Percentiles rank a stretch among this genome's conserved stretches.
phyloP scores from a whole-genome alignment of 495 filamentous ascomycete genomes.

The Penicillium steckii region DNA sequence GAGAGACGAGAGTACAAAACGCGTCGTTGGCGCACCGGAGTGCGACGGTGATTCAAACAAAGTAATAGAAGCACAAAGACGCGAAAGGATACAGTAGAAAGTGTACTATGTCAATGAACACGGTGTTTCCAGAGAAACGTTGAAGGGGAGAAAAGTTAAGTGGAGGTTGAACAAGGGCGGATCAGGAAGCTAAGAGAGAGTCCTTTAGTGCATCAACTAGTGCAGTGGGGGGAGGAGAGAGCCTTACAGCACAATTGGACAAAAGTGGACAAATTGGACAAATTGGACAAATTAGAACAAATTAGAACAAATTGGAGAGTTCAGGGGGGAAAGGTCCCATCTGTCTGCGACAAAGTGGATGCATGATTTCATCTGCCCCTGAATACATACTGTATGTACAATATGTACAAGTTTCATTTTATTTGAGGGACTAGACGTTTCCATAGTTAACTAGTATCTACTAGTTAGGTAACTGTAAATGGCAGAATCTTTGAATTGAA shows the following conservation, averaged over 20 bases:
- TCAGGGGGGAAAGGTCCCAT: not conserved
- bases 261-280: not conserved
- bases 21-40: conserved; percentile 15
- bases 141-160: conserved; percentile 11
- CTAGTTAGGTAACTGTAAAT: too few species aligned
- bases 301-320: not conserved
- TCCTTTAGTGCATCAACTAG: conserved; percentile 26
- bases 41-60: conserved; percentile 4
- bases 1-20: conserved; percentile 1
- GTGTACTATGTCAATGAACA: conserved; percentile 13
- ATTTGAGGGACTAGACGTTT: not conserved
- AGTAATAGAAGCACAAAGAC: conserved; percentile 6
- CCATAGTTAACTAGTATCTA: too few species aligned
- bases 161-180: conserved; percentile 20
- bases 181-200: conserved; percentile 16
- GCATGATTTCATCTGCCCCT: conserved; percentile 5
- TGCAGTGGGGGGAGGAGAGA: conserved; percentile 20
- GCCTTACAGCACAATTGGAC: conserved; percentile 5
- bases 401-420: too few species aligned
- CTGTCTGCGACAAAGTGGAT: conserved; percentile 6
- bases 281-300: not conserved
- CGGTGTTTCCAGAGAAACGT: conserved; percentile 15
- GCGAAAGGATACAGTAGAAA: not conserved
- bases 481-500: too few species aligned
- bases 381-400: not conserved